Base-by-base conservation (phyloP, 2,329 filamentous ascomycete species). In the Cladophialophora chaetospira region DNA sequence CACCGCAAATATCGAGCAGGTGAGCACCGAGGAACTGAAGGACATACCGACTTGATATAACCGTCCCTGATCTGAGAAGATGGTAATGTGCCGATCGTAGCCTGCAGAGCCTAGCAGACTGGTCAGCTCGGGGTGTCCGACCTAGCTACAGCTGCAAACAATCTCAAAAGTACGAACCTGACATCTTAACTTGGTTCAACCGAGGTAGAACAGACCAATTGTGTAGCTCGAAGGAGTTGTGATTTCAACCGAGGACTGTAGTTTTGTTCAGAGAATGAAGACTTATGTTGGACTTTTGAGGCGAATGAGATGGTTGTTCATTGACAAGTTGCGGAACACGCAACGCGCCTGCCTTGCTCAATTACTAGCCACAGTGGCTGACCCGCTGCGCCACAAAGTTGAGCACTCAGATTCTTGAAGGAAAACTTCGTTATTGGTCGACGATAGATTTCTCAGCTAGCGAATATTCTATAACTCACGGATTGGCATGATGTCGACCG, bases 41-140 rank as follows among this genome's bases (percentile, higher is more conserved):
- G 60, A 84, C 91, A 71, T 84, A 97, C 94, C 94, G 76, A 99
- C 94, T 97, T 99, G 94, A 76, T 97, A 99, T 74, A 99, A 82
- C 74, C 94, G 87, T 71, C 94, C 94, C 79, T 97, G 92, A 76
- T 99, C 94, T 62, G 94, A 97, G 81, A 99, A 99, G 82, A 99
- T 97, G 73, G 94, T 99, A 71, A 99, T 99, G 79, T 99, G 94
- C 82, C 94, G 86, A 79, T 99, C 94, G 79, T 95, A 97, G 72
- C 91, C 92, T 77, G 89, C 88, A 78, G 86, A 88, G 76, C 87
- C 88, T 91, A 53, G 31, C 23, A 63, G 55, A 67, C 60, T 63
- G 56, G 61, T 66, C 61, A 66, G 64, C 60, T 64, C 58, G 63
- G 61, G 51, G 56, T 46, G 46, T 43, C 63, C 61, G 63, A 63